Percentiles rank a stretch among this genome's conserved stretches.
Conservation (phyloP, 1,139 yeast species). For the Taphrina pruni region DNA sequence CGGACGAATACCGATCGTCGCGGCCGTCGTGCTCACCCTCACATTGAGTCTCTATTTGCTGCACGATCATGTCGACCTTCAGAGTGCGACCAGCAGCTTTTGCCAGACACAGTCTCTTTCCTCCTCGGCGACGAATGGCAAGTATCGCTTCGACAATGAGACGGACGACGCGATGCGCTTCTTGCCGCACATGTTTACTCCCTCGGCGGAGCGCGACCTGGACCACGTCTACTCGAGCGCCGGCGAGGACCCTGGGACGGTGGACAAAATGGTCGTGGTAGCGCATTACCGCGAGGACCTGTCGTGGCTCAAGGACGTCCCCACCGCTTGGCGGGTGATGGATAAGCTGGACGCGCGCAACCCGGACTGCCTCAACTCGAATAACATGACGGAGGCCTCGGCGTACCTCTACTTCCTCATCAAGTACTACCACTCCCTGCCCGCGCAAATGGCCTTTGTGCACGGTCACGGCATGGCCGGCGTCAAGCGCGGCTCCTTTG, state of each 20-base stretch:
- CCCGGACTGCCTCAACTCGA: neutral
- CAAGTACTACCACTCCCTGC: neutral
- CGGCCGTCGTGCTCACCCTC: neutral
- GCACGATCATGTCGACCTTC: neutral
- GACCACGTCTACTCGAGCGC: neutral
- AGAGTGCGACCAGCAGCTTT: neutral
- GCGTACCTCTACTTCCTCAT: neutral
- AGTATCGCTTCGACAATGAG: neutral
- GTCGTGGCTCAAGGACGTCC: neutral
- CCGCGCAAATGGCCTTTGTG: neutral
- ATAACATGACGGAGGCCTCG: neutral
- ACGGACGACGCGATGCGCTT: neutral
- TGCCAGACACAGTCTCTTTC: neutral
- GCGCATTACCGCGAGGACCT: neutral
- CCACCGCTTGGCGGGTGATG: neutral
- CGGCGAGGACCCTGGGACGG: neutral
- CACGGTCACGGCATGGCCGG: neutral
- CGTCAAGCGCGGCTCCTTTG: neutral
- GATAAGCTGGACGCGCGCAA: neutral
- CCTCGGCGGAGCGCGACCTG: neutral
- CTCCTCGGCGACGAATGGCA: no score
- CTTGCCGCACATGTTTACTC: neutral
- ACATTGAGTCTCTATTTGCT: neutral
- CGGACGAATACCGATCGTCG: neutral
- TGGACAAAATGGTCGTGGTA: neutral